Base-by-base conservation (phyloP, 2,329 filamentous ascomycete species). In the Chrysoporthe puriensis region DNA sequence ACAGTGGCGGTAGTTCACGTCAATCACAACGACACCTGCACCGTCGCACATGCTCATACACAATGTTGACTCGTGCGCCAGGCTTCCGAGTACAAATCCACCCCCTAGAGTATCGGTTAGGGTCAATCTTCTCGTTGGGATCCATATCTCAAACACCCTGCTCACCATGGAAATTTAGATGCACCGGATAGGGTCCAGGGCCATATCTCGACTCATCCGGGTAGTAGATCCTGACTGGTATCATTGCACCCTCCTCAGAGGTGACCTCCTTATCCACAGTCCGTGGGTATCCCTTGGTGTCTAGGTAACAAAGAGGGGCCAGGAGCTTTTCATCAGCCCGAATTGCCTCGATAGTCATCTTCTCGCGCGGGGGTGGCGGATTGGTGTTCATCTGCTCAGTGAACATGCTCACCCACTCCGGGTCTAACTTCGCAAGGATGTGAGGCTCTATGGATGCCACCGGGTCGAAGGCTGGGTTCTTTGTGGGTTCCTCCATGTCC, bases 1-100 rank as follows among this genome's bases (percentile, higher is more conserved):
- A 58, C 78, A 80, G 50, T 77, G 78, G 1, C 79, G 77, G 69
- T 81, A 81, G 63, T 79, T 76, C 36, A 80, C 78, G 58, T 81
- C 79, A 4, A 81, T 71, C 1, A 81, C 76, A 0, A 75, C 77
- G 1, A 81, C 72, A 0, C 78, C 78, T 1, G 77, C 78, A 14
- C 73, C 73, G 57, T 79, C 76, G 0, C 76, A 73, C 77, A 81
- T 78, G 63, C 71, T 77, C 56, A 78, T 69, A 63, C 79, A 81
- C 3, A 80, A 63, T 16, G 73, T 71, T 18, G 74, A 75, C 57
- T 81, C 77, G 16, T 73, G 71, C 2, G 66, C 67, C 62, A 81
- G 62, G 61, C 78, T 74, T 1, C 79, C 79, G 1, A 80, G 66
- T 4, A 79, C 76, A 59, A 79, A 80, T 0, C 79, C 79, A 8